Evolutionary conservation across 306 rosid genomes (phyloP).

Genomic region (Arachis hypogaea): DNA sequence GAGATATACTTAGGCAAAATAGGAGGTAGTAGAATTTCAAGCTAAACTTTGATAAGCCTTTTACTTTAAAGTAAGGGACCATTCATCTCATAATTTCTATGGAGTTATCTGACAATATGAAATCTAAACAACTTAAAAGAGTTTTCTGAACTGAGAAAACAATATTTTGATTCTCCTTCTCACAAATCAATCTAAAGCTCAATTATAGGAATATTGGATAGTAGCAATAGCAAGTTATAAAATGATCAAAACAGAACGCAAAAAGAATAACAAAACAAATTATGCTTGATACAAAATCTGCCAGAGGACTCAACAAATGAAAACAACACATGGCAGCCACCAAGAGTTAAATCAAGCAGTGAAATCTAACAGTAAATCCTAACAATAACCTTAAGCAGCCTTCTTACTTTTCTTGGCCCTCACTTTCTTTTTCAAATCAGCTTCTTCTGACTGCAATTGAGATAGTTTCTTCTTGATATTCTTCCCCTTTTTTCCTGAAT

Average conservation of each 20-base stretch:
- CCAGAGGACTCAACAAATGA: slow-evolving; percentile 36
- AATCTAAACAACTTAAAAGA: slow-evolving; percentile 3
- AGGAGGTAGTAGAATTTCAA: neutral
- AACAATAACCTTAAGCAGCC: slow-evolving; percentile 26
- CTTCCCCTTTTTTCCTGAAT: slow-evolving; percentile 42
- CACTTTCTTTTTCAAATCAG: slow-evolving; percentile 37
- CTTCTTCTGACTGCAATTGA: neutral
- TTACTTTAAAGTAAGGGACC: neutral
- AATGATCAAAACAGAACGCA: slow-evolving; percentile 18
- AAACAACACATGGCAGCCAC: slow-evolving; percentile 31
- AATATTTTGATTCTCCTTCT: neutral
- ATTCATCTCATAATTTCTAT: neutral
- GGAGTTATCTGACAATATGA: neutral
- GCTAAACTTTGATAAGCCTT: neutral
- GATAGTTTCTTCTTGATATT: slow-evolving; percentile 30
- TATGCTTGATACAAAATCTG: slow-evolving; percentile 45
- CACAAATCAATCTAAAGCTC: slow-evolving; percentile 26
- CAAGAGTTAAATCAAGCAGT: slow-evolving; percentile 39
- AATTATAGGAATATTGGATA: slow-evolving; percentile 11
- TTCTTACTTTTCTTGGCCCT: slow-evolving; percentile 52
- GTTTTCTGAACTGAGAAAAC: slow-evolving; percentile 7
- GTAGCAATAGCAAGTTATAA: neutral
- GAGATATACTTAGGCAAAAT: neutral
- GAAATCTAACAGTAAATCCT: slow-evolving; percentile 34
- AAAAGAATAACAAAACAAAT: slow-evolving; percentile 5